Evolutionary conservation across 78 protist genomes (phyloP), one percentile per base, ranked within the genome.

Genomic region (Pelomyxa schiedti): DNA sequence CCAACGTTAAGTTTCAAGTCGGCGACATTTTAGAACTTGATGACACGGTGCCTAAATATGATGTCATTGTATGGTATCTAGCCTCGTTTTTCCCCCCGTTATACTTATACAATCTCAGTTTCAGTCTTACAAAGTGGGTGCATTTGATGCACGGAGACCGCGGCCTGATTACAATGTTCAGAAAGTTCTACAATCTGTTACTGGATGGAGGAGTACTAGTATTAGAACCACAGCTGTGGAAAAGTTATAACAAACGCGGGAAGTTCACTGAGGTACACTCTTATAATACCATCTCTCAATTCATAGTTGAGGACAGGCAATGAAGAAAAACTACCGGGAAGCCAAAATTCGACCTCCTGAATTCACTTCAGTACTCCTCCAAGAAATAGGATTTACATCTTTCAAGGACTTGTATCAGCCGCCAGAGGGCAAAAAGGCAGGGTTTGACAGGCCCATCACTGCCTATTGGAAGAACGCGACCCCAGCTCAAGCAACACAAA

Each of bases 91-190:
- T 4, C 69, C 6, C 38, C 73, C 73, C 28, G n/a, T 32, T 4
- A 3, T n/a, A 24, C 3, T n/a, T 30, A 3, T 8, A 41, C 41
- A 9, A n/a, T 3, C 4, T 24, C 41, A 75, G 92, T 30, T 40
- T 89, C 22, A 77, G 86, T 79, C 47, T 84, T n/a, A 37, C 86
- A 8, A 89, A 89, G 41, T 89, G 93, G 93, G 29, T 89, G 28
- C 93, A 89, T 37, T 74, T 89, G 35, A 88, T 88, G 72, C 84
- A 64, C 69, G 93, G 93, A 5, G 93, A 89, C 30, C 76, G 39
- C 53, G 93, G 93, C 9, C 42, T 89, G 24, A 72, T 53, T 37
- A 39, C 37, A 16, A 63, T 88, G 74, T 89, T 89, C 63, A 53
- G 30, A n/a, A 74, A 79, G 29, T 40, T 87, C 32, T 76, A 77